Conservation (phyloP, 306 rosid species). For the Castanea mollissima region DNA sequence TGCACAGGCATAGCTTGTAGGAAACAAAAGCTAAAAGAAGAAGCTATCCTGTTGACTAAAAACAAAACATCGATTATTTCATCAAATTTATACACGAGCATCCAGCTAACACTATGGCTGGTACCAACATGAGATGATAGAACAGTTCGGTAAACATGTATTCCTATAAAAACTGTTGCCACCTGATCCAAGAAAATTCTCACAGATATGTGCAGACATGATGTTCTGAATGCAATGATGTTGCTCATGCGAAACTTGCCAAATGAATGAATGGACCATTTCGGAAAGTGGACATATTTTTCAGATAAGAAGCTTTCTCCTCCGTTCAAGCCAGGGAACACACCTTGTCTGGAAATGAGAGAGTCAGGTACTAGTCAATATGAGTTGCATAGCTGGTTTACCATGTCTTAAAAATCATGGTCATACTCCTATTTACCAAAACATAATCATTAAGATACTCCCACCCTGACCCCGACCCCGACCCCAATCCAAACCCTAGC, state of each 20-base stretch:
- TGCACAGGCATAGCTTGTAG: background rate
- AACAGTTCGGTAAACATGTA: background rate
- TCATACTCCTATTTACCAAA: background rate
- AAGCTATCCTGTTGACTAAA: background rate
- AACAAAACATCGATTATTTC: background rate
- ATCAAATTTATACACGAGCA: background rate
- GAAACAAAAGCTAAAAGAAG: background rate
- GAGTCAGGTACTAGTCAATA: slow-evolving; percentile 22
- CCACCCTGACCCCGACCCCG: background rate
- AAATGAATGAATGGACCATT: background rate
- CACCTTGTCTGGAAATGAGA: slow-evolving; percentile 67
- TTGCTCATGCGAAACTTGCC: background rate
- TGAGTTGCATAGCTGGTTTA: background rate
- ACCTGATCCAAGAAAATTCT: background rate
- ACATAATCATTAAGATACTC: background rate
- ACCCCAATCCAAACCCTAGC: no score
- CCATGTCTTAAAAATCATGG: background rate
- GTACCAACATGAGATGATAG: background rate
- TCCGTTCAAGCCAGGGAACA: slow-evolving; percentile 70
- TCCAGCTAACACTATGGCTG: background rate
- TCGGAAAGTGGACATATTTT: background rate
- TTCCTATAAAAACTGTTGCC: background rate
- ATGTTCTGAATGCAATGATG: background rate
- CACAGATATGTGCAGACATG: background rate
- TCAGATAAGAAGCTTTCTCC: background rate